Evolutionary conservation across 1,284 basidiomycete species (phyloP), one percentile per base, ranked within the genome.

Genomic region (Cryptococcus floricola): DNA sequence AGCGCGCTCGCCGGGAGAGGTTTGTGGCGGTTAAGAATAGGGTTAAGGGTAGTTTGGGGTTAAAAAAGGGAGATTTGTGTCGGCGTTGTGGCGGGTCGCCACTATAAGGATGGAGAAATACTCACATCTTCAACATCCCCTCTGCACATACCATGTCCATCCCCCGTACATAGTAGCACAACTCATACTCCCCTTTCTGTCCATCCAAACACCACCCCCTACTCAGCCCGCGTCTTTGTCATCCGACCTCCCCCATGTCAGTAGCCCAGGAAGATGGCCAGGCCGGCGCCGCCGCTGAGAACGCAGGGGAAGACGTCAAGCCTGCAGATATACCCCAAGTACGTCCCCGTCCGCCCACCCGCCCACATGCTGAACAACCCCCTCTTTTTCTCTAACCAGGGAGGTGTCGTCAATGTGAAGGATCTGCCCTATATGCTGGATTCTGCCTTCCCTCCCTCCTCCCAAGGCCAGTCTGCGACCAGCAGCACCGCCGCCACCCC

Each of bases 291-390:
- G 31, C 56, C 16, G 47, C 57, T 56, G 67, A 69, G 59, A 60
- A 60, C 25, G 58, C 55, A 19, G 67, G 67, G 38, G 67, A 69
- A 39, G 64, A 66, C n/a, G 46, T 54, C 49, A 34, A 61, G 39
- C 50, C 64, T 38, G 65, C 53, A 18, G 57, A 67, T 64, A 60
- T 39, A 52, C 56, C 52, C 13, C 56, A 42, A 44, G 60, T 65
- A n/a, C 58, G 61, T 57, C 2, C 13, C 13, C 16, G 28, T 38
- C 8, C 38, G n/a, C 10, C 31, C 19, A 18, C 23, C 37, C 12
- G 1, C 5, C 14, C 25, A 34, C 14, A 5, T n/a, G 42, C 18
- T 45, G 10, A 23, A 28, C 14, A 34, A 27, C 25, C 49, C n/a
- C 23, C 10, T 9, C 34, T 28, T 48, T n/a, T 13, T 19, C 25